phyloP scores from a whole-genome alignment of 805 yeast genomes.

The Pichia deserticola region DNA sequence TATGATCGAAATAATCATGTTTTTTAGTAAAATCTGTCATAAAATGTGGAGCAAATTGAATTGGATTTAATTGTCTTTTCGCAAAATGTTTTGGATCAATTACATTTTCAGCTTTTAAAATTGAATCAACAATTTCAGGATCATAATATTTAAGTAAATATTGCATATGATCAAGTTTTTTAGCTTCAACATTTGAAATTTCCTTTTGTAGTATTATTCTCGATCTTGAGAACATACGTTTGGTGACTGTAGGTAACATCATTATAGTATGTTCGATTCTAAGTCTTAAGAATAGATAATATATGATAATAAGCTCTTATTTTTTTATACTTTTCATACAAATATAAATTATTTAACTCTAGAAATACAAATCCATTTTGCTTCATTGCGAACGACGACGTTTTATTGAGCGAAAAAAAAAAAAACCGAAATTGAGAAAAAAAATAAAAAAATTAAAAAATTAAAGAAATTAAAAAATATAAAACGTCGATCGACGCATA shows the following conservation, averaged over 20 bases:
- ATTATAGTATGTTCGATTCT: not conserved
- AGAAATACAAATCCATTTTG: too few relatives aligned
- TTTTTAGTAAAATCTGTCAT: constrained; percentile 61
- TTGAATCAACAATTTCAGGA: constrained; percentile 72
- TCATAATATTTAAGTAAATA: constrained; percentile 70
- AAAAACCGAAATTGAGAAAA: too few relatives aligned
- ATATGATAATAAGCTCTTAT: too few relatives aligned
- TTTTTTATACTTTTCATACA: too few relatives aligned
- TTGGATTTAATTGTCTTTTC: constrained; percentile 34
- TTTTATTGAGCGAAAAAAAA: too few relatives aligned
- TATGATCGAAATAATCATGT: constrained; percentile 72
- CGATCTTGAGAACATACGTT: constrained; percentile 13
- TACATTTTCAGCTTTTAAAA: constrained; percentile 69
- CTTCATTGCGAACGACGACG: too few relatives aligned
- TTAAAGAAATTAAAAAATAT: too few relatives aligned
- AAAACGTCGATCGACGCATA: not conserved
- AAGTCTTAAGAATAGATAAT: not conserved
- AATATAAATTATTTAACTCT: too few relatives aligned
- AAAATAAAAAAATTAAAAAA: too few relatives aligned
- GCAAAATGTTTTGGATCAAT: constrained; percentile 59
- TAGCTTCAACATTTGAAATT: constrained; percentile 14
- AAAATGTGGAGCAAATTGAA: constrained; percentile 62
- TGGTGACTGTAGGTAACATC: constrained; percentile 2
- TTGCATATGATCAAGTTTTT: constrained; percentile 38
- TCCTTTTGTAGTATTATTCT: constrained; percentile 11